Base-by-base conservation (phyloP, 305 asterid species). In the Plantago coronopus region DNA sequence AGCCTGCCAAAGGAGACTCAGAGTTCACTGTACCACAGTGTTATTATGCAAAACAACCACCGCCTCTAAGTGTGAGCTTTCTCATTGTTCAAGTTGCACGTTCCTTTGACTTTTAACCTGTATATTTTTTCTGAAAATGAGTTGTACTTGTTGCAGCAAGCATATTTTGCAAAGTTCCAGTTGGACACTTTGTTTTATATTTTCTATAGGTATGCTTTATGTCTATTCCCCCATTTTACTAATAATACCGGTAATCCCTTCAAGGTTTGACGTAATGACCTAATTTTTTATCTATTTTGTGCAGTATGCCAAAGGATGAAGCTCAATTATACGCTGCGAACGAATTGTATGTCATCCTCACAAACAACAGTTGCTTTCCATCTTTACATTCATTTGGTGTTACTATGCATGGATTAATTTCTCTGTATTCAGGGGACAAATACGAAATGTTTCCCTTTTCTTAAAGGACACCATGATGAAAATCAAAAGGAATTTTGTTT, bases 261-360 rank as follows among this genome's bases (percentile, higher is more conserved):
- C 22, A 8, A 12, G 44, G 46, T 25, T 34, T 71, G 63, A 49
- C 61, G 60, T 17, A 42, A 27, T 71, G 63, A 58, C 62, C 22
- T 63, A 29, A 43, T 61, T 17, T 70, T 59, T 71, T 65, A n/a
- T 59, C 59, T 53, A 21, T 61, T 63, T 75, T 57, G 19, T 82
- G 85, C 95, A 91, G 98, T 79, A 91, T 91, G 96, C 98, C 97
- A 3, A 91, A 76, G 81, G 97, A 91, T 49, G 95, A 83, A 76
- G 95, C 95, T 18, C 97, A 91, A 66, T 71, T 91, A 70, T 91
- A 82, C 65, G 95, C 97, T 1, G 91, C 96, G 62, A 82, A 81
- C 76, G 97, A 91, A 81, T 68, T 91, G 97, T 91, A 91, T 57
- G 94, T 71, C 66, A 53, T 65, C 55, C 65, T 59, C 40, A 23